These are phyloP conservation scores for Pachyrhizus erosus DNA, from an alignment of 306 rosid species.

Conservation along the genomic window DNA sequence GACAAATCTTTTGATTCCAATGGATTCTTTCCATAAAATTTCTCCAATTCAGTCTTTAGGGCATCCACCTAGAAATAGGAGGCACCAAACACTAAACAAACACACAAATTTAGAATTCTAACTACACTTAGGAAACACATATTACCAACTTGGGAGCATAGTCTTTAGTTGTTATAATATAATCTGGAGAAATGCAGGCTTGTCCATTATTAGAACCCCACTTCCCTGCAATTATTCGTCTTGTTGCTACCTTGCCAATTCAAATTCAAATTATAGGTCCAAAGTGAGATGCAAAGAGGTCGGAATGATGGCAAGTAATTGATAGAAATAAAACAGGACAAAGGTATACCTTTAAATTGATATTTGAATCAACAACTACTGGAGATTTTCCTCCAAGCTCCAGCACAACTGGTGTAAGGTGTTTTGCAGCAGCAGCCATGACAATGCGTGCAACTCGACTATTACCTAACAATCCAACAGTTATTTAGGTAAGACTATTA, in stretches of 20 bases:
- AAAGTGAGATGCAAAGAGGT: conserved; percentile 32
- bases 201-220: conserved; percentile 97
- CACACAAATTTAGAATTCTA: conserved; percentile 28
- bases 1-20: conserved; percentile 90
- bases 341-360: conserved; percentile 66
- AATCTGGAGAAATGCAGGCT: conserved; percentile 91
- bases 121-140: conserved; percentile 31
- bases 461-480: conserved; percentile 63
- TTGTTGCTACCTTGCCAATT: conserved; percentile 67
- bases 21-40: conserved; percentile 78
- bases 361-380: conserved; percentile 76
- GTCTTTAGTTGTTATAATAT: conserved; percentile 79
- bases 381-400: conserved; percentile 99
- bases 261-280: conserved; percentile 35
- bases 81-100: conserved; percentile 38
- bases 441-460: conserved; percentile 83
- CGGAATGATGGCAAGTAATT: neutral
- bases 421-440: conserved; percentile 97
- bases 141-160: conserved; percentile 88
- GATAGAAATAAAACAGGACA: conserved; percentile 11
- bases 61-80: conserved; percentile 71
- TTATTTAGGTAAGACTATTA: conserved; percentile 6
- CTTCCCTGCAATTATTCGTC: conserved; percentile 91
- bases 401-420: conserved; percentile 95
- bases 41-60: conserved; percentile 76